A percentile compares a stretch with the other conserved stretches of the same genome.
Conservation (phyloP, 2,329 filamentous ascomycete species). For the Ampelomyces quisqualis region DNA sequence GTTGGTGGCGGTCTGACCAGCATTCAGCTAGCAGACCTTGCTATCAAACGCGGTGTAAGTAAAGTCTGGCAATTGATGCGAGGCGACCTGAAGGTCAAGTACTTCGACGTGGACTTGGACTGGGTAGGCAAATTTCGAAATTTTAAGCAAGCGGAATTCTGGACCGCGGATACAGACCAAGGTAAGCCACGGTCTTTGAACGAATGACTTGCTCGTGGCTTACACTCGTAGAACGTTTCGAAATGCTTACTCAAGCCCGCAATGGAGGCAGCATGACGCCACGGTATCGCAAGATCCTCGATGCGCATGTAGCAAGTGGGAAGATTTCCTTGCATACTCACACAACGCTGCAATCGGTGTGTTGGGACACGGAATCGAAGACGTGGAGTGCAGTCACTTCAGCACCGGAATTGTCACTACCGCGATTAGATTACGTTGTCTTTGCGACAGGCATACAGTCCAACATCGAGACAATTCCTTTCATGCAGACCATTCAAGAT, state of each 20-base stretch:
- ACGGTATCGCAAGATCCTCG: constrained; percentile 65
- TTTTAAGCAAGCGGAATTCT: constrained; percentile 73
- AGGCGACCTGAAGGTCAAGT: constrained; percentile 63
- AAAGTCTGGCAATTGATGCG: constrained; percentile 73
- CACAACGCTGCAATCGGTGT: constrained; percentile 57
- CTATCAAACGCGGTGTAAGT: constrained; percentile 62
- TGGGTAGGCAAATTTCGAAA: constrained; percentile 87
- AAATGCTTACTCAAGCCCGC: constrained; percentile 65
- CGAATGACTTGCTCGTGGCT: not conserved
- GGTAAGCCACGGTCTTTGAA: constrained; percentile 30
- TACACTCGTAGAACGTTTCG: constrained; percentile 60
- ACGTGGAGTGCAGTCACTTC: constrained; percentile 45
- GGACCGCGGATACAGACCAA: constrained; percentile 70
- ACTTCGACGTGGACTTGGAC: constrained; percentile 72
- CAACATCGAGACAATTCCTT: constrained; percentile 61
- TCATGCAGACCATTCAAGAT: constrained; percentile 59
- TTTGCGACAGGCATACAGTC: constrained; percentile 72
- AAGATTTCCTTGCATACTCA: constrained; percentile 58
- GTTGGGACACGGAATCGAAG: constrained; percentile 51
- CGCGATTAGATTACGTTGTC: constrained; percentile 66
- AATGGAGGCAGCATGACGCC: constrained; percentile 77
- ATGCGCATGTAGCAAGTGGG: constrained; percentile 57
- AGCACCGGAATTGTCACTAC: constrained; percentile 55
- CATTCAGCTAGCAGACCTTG: constrained; percentile 69
- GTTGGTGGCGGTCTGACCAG: constrained; percentile 77